Percentiles rank a stretch among this genome's conserved stretches.
phyloP scores from a whole-genome alignment of 768 basidiomycete species.

The Leccinum disarticulatum region DNA sequence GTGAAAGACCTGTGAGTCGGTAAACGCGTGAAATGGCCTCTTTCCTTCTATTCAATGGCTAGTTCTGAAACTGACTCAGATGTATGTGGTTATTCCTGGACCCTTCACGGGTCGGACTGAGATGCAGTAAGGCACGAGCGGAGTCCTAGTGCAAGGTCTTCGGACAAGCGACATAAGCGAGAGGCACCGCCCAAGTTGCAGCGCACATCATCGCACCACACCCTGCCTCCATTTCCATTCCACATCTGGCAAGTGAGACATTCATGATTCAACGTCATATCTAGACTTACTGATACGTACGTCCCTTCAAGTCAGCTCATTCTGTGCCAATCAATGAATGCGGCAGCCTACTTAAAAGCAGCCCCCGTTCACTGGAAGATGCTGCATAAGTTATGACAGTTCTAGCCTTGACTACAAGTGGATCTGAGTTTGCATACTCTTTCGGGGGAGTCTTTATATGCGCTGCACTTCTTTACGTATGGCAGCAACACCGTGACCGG shows the following conservation, averaged over 20 bases:
- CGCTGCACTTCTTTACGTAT: constrained; percentile 7
- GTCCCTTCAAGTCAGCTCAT: neutral
- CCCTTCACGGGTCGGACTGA: too few species aligned
- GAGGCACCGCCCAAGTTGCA: too few species aligned
- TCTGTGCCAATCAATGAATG: neutral
- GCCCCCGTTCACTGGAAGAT: neutral
- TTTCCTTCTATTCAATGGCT: too few species aligned
- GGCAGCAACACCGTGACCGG: constrained; percentile 12
- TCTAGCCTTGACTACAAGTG: neutral
- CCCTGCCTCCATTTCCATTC: too few species aligned
- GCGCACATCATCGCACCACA: too few species aligned
- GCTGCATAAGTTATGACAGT: neutral
- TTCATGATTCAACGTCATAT: neutral
- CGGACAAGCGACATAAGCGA: too few species aligned
- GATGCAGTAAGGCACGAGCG: too few species aligned
- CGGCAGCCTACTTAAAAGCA: neutral
- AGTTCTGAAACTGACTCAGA: too few species aligned
- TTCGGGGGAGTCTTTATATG: constrained; percentile 5
- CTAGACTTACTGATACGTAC: neutral
- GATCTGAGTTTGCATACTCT: constrained; percentile 5
- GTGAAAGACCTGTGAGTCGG: too few species aligned
- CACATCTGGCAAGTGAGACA: neutral
- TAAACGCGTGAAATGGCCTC: too few species aligned
- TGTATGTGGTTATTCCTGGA: too few species aligned
- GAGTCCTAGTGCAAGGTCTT: too few species aligned